A percentile compares a stretch with the other conserved stretches of the same genome.
phyloP scores from a whole-genome alignment of 176 grass and related monocot species.

The Avena atlantica region DNA sequence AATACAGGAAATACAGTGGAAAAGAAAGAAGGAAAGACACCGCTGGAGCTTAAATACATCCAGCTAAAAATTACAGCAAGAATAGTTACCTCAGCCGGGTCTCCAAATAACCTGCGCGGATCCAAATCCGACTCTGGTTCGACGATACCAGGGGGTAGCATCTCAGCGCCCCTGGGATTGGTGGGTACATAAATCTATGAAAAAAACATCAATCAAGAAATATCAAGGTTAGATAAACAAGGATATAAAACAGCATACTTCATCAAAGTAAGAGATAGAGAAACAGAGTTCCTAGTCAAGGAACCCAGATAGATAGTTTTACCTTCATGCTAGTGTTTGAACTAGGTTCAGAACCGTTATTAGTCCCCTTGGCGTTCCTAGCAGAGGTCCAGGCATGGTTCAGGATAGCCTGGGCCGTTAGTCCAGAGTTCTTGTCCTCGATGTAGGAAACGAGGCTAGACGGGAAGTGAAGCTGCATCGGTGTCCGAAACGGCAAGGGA shows the following conservation, averaged over 20 bases:
- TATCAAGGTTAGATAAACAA: background rate
- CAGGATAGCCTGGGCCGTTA: constrained; percentile 69
- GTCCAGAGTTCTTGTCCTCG: constrained; percentile 74
- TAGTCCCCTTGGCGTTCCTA: constrained; percentile 48
- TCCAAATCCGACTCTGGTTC: constrained; percentile 74
- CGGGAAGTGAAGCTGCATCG: constrained; percentile 82
- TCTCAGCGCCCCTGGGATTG: constrained; percentile 77
- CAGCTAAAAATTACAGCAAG: background rate
- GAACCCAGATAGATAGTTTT: background rate
- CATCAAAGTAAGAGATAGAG: background rate
- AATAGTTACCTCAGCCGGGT: constrained; percentile 68
- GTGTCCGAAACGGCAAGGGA: background rate
- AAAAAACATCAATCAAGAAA: background rate
- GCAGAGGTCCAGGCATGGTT: constrained; percentile 67
- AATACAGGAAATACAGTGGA: background rate
- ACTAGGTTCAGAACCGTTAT: constrained; percentile 60
- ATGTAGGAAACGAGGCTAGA: constrained; percentile 66
- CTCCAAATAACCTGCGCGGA: constrained; percentile 68
- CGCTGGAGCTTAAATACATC: constrained; percentile 5
- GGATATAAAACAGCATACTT: background rate
- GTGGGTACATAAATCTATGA: constrained; percentile 64
- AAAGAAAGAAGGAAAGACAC: constrained; percentile 16
- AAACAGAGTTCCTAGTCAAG: background rate
- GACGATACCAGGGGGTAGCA: constrained; percentile 70
- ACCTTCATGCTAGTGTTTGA: constrained; percentile 58